Evolutionary conservation across 2,329 filamentous ascomycete species (phyloP).

Genomic region (Xylariales sp.): DNA sequence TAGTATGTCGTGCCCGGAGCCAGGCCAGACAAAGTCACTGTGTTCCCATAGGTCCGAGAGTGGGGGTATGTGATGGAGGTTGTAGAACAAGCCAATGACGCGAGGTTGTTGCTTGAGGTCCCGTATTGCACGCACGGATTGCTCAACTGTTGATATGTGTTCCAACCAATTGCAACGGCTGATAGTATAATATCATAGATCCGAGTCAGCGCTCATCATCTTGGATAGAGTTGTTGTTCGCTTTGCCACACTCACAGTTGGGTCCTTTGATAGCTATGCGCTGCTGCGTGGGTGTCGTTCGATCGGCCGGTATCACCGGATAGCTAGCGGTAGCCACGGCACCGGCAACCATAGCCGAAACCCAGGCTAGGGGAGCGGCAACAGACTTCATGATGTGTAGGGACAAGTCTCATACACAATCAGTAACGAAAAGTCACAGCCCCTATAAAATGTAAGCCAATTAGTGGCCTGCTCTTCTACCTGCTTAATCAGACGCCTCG

Average conservation of each 20-base stretch:
- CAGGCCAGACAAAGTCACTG: slow-evolving; percentile 59
- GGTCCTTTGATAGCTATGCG: slow-evolving; percentile 63
- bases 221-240: neutral
- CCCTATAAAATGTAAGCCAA: neutral
- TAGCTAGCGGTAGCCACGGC: slow-evolving; percentile 51
- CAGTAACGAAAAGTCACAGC: slow-evolving; percentile 5
- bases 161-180: slow-evolving; percentile 68
- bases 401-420: neutral
- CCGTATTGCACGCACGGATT: slow-evolving; percentile 65
- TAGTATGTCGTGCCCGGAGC: slow-evolving; percentile 67
- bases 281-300: slow-evolving; percentile 66
- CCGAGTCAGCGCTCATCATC: slow-evolving; percentile 20
- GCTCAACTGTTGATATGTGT: slow-evolving; percentile 62
- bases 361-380: slow-evolving; percentile 39
- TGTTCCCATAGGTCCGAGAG: slow-evolving; percentile 65
- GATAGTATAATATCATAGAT: neutral
- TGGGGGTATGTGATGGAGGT: slow-evolving; percentile 62
- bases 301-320: slow-evolving; percentile 60
- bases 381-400: slow-evolving; percentile 44
- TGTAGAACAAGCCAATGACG: slow-evolving; percentile 56
- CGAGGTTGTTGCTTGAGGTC: slow-evolving; percentile 54
- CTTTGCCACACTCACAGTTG: slow-evolving; percentile 53
- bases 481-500: neutral
- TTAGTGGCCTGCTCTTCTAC: neutral
- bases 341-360: slow-evolving; percentile 47